Evolutionary conservation across 768 basidiomycete species (phyloP).

Genomic region (Infundibulicybe gibba): DNA sequence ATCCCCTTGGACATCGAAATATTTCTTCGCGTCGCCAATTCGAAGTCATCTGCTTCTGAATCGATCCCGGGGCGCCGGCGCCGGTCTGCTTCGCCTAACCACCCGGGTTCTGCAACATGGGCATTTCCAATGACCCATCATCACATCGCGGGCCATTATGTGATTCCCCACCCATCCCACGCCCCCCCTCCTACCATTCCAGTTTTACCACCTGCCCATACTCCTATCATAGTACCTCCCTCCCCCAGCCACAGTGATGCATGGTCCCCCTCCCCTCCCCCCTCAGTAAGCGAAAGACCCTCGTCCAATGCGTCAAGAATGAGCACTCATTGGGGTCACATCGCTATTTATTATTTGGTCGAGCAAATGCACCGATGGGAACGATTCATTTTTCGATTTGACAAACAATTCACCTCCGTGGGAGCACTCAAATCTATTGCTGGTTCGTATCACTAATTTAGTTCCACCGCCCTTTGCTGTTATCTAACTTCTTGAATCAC

Average conservation of each 20-base stretch:
- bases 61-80: constrained; percentile 19
- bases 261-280: constrained; percentile 29
- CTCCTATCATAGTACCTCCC: constrained; percentile 45
- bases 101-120: constrained; percentile 28
- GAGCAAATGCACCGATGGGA: constrained; percentile 83
- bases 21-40: constrained; percentile 51
- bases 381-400: constrained; percentile 76
- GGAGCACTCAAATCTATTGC: constrained; percentile 69
- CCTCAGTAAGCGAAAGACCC: constrained; percentile 18
- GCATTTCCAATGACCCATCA: constrained; percentile 23
- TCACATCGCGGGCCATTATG: constrained; percentile 29
- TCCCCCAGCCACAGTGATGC: constrained; percentile 35
- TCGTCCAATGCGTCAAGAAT: constrained; percentile 30
- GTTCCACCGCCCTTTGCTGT: constrained; percentile 2
- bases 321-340: constrained; percentile 75
- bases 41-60: constrained; percentile 17
- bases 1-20: constrained; percentile 82
- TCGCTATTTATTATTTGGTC: constrained; percentile 74
- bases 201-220: constrained; percentile 31
- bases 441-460: constrained; percentile 37
- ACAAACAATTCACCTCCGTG: constrained; percentile 73
- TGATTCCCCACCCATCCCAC: constrained; percentile 27
- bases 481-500: constrained; percentile 6
- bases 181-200: constrained; percentile 19
- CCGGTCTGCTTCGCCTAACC: constrained; percentile 25